Conservation (phyloP, 176 grass and related monocot species). For the Carex littledalei region DNA sequence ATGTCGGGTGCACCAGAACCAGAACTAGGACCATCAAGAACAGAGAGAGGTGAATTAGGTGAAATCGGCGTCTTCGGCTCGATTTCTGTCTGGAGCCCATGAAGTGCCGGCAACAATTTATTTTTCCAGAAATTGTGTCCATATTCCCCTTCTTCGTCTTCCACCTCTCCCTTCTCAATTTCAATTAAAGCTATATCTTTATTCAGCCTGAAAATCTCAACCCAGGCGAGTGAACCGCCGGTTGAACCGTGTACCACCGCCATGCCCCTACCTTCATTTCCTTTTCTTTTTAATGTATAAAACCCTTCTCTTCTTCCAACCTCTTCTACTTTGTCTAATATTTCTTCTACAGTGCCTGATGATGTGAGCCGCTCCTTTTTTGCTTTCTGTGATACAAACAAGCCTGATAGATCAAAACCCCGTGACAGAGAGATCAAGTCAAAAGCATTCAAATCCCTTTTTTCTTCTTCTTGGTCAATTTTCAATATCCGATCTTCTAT, state of each 20-base stretch:
- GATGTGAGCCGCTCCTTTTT: slow-evolving; percentile 23
- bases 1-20: background rate
- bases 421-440: slow-evolving; percentile 31
- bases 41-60: slow-evolving; percentile 13
- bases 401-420: slow-evolving; percentile 24
- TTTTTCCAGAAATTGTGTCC: slow-evolving; percentile 25
- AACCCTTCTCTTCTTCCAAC: slow-evolving; percentile 5
- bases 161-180: slow-evolving; percentile 8
- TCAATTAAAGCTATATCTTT: slow-evolving; percentile 23
- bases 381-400: background rate
- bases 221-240: slow-evolving; percentile 20
- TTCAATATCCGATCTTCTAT: slow-evolving; percentile 12
- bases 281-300: slow-evolving; percentile 12
- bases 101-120: slow-evolving; percentile 20
- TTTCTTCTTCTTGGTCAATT: slow-evolving; percentile 7
- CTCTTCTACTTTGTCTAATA: slow-evolving; percentile 27
- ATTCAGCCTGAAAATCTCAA: slow-evolving; percentile 27
- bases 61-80: background rate
- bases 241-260: slow-evolving; percentile 18
- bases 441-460: slow-evolving; percentile 27
- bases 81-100: background rate
- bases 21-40: background rate
- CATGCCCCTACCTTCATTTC: slow-evolving; percentile 13
- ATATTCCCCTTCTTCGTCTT: background rate
- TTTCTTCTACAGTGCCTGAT: background rate